Percentiles rank a stretch among this genome's conserved stretches.
These are phyloP conservation scores for Microdochium trichocladiopsis DNA, from an alignment of 2,329 filamentous ascomycete genomes.

Conservation along the genomic window DNA sequence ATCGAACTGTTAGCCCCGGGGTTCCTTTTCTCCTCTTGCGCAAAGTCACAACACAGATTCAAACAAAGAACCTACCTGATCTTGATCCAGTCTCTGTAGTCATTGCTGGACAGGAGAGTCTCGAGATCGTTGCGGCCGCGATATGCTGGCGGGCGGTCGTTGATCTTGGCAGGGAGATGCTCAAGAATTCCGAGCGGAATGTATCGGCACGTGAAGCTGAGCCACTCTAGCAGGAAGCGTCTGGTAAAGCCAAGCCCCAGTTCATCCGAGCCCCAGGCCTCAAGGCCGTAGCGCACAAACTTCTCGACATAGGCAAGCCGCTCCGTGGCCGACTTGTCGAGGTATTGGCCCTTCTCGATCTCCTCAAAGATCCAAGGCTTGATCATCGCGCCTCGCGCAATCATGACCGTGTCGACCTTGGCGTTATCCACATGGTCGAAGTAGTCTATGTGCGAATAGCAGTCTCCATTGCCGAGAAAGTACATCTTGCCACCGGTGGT, in stretches of 20 bases:
- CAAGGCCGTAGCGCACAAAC: slow-evolving; percentile 83
- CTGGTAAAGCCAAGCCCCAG: slow-evolving; percentile 85
- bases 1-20: slow-evolving; percentile 2
- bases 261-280: slow-evolving; percentile 95
- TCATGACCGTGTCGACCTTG: slow-evolving; percentile 89
- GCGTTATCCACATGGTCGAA: slow-evolving; percentile 68
- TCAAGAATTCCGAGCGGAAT: slow-evolving; percentile 85
- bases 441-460: slow-evolving; percentile 89
- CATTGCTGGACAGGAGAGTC: slow-evolving; percentile 81
- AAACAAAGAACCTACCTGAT: slow-evolving; percentile 63
- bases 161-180: slow-evolving; percentile 77
- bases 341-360: slow-evolving; percentile 83
- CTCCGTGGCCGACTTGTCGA: slow-evolving; percentile 89
- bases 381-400: slow-evolving; percentile 89
- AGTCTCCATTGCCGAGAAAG: slow-evolving; percentile 95
- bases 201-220: slow-evolving; percentile 90
- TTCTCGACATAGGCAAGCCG: slow-evolving; percentile 80
- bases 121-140: slow-evolving; percentile 83
- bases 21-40: not conserved
- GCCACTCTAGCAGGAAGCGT: slow-evolving; percentile 88
- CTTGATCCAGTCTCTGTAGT: slow-evolving; percentile 98
- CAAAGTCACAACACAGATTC: not conserved
- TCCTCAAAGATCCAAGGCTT: slow-evolving; percentile 99
- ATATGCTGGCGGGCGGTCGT: slow-evolving; percentile 83
- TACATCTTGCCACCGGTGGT: slow-evolving; percentile 64